These are phyloP conservation scores for Arabidopsis arenosa DNA, from an alignment of 345 rosid species.

Conservation along the genomic window DNA sequence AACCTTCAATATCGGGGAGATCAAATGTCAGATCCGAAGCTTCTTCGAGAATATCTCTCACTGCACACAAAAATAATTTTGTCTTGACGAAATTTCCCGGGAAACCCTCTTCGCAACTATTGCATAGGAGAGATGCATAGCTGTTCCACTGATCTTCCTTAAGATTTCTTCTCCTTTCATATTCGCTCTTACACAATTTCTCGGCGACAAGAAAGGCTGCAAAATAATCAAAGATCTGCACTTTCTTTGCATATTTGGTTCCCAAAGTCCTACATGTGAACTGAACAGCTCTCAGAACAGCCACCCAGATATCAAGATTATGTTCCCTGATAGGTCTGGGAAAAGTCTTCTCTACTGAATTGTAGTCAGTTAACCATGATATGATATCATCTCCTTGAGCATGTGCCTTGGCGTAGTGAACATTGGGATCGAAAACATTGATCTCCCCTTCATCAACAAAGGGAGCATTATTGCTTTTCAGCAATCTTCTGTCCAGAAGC, in stretches of 20 bases:
- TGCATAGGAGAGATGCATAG: constrained; percentile 39
- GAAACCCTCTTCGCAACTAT: constrained; percentile 9
- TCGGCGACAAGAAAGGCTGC: not conserved
- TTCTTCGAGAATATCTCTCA: constrained; percentile 33
- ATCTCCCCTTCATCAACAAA: constrained; percentile 33
- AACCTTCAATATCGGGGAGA: not conserved
- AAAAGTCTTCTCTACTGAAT: constrained; percentile 23
- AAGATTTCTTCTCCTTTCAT: constrained; percentile 24
- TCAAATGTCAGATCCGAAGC: constrained; percentile 11
- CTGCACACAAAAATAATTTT: constrained; percentile 6
- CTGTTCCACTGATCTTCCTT: constrained; percentile 21
- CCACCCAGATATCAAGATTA: constrained; percentile 37
- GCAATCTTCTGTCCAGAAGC: constrained; percentile 34
- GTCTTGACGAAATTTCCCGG: not conserved
- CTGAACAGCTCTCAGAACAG: constrained; percentile 30
- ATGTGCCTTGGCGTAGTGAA: constrained; percentile 31
- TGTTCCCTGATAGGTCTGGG: constrained; percentile 25
- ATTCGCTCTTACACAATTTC: constrained; percentile 13
- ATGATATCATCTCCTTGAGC: constrained; percentile 31
- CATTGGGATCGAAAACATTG: not conserved
- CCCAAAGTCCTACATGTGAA: constrained; percentile 30
- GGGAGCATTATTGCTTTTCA: constrained; percentile 15
- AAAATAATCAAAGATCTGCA: not conserved
- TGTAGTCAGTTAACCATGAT: constrained; percentile 38
- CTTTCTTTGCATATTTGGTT: constrained; percentile 30